Evolutionary conservation across 2,329 filamentous ascomycete species (phyloP), one percentile per base, ranked within the genome.

Genomic region (Ilyonectria sp.): DNA sequence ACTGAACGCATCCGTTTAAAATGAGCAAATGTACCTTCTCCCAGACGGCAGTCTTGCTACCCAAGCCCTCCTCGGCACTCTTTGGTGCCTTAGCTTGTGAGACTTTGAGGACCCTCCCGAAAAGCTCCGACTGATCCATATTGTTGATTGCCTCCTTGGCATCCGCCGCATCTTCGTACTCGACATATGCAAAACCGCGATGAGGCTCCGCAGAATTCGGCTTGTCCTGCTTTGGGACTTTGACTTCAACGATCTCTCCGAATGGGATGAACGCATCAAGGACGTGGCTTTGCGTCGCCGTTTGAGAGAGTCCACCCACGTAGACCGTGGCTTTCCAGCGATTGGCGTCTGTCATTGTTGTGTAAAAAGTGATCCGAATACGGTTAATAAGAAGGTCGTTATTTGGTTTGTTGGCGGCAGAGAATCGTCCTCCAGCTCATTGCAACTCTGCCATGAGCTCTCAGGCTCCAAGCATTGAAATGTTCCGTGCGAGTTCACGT

Each of bases 61-160:
- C 95, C 50, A 99, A 81, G 1, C 95, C 94, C 79, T 97, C 94
- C 60, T 93, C 93, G 56, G 90, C 89, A 75, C 94, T 94, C 85
- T 97, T 98, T 69, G 96, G 94, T 35, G 94, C 90, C 81, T 97
- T 99, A 49, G 97, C 97, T 62, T 92, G 89, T 50, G 94, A 95
- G 58, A 98, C 95, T 80, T 95, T 97, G 79, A 99, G 92, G 15
- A 96, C 92, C 67, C 94, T 90, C 11, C 96, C 97, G 79, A 95
- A 98, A 52, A 99, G 89, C 83, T 98, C 95, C 68, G 95, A 93
- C 80, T 97, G 94, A 79, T 99, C 94, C 95, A 99, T 98, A 79
- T 99, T 99, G 86, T 98, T 94, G 80, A 99, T 97, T 57, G 96
- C 96, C 82, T 98, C 95, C 77, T 91, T 91, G 31, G 95, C 95